Evolutionary conservation across 768 basidiomycete species (phyloP), one percentile per base, ranked within the genome.

Genomic region (Boletus rubescentipes): DNA sequence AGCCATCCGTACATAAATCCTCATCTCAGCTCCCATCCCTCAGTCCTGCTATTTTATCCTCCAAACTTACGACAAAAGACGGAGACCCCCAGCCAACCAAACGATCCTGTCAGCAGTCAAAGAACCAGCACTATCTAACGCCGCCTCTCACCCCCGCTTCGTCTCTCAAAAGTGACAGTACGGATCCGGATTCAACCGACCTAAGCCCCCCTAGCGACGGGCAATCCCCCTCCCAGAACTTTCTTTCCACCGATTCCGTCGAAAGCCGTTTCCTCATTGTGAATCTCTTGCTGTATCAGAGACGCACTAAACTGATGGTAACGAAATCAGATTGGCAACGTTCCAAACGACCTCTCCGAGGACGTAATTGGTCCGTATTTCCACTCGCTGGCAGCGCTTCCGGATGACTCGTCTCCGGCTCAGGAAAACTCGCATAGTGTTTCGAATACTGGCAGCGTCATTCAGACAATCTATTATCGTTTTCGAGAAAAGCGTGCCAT

Each of bases 101-200:
- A 47, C 64, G 55, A 10, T 29, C 59, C 21, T 55, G 31, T 26
- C 69, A 64, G 23, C 62, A 62, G 26, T 38, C 66, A 16, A 71
- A 60, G 46, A 67, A 68, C 18, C 66, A 71, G 23, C 63, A 70
- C 21, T 73, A 84, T 39, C 74, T 87, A 48, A 88, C 86, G 0
- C 86, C 86, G 32, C 87, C 86, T 11, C 77, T 89, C 40, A 88
- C 87, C 1, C 87, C 87, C 1, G 83, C 87, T 1, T 85, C 84
- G 9, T 77, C 79, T 1, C 72, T 79, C 59, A 73, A 67, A 51
- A 71, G 69, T 35, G 75, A 77, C 35, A 64, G 64, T 18, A 63
- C 69, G 15, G 71, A 68, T 34, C 67, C 72, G 30, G 72, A 72
- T 29, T 65, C 62, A 39, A 58, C 69, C 38, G 69, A 71, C 55